phyloP scores from a whole-genome alignment of 1,139 yeast genomes.

The Debaryomycetaceae sp. region DNA sequence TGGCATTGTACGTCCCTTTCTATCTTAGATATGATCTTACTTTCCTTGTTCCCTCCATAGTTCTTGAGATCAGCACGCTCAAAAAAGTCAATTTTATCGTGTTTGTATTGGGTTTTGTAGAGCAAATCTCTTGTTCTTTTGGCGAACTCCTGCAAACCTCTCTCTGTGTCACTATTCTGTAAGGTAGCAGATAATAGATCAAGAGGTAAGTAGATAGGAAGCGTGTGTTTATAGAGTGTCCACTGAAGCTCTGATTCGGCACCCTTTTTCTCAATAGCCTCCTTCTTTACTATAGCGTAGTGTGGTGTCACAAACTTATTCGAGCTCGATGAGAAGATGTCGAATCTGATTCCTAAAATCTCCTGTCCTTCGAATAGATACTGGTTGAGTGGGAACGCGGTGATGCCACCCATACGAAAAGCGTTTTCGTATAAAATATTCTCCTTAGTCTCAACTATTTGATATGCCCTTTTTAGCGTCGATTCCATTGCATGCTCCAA shows the following conservation, averaged over 20 bases:
- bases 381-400: conserved; percentile 39
- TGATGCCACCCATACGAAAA: conserved; percentile 35
- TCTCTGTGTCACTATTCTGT: conserved; percentile 1
- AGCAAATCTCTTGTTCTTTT: conserved; percentile 15
- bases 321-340: conserved; percentile 20
- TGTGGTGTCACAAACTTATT: conserved; percentile 28
- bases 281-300: conserved; percentile 32
- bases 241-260: conserved; percentile 14
- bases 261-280: conserved; percentile 9
- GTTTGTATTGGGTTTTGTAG: conserved; percentile 25
- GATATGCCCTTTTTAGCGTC: conserved; percentile 6
- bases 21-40: conserved; percentile 9
- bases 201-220: conserved; percentile 30
- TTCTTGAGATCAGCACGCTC: conserved; percentile 8
- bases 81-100: conserved; percentile 25
- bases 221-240: conserved; percentile 34
- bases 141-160: conserved; percentile 11
- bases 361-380: conserved; percentile 19
- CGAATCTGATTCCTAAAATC: conserved; percentile 38
- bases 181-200: conserved; percentile 7
- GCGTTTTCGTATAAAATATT: conserved; percentile 37
- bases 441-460: conserved; percentile 21
- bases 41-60: conserved; percentile 5
- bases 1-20: conserved; percentile 26
- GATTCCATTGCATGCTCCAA: conserved; percentile 9